Conservation (phyloP, 2,329 filamentous ascomycete species). For the Emergomyces africanus region DNA sequence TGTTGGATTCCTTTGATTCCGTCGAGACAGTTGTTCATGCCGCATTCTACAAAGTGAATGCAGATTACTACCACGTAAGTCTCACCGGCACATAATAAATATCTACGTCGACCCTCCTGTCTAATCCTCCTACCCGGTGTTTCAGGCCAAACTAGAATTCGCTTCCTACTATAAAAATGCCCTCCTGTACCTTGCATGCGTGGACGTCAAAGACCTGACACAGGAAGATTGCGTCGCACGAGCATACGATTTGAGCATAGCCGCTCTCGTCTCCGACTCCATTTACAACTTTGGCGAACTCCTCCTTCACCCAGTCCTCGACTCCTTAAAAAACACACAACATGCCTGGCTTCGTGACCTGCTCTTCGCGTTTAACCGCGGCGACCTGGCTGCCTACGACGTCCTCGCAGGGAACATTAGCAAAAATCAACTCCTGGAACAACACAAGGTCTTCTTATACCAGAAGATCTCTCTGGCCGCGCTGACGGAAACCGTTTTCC, state of each 20-base stretch:
- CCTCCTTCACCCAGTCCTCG: slow-evolving; percentile 90
- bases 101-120: not conserved
- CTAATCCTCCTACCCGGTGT: not conserved
- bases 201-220: slow-evolving; percentile 65
- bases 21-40: slow-evolving; percentile 94
- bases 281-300: slow-evolving; percentile 99
- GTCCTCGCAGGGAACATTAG: slow-evolving; percentile 67
- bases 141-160: slow-evolving; percentile 69
- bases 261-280: slow-evolving; percentile 80
- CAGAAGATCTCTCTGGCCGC: slow-evolving; percentile 98
- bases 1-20: slow-evolving; percentile 83
- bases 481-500: slow-evolving; percentile 91
- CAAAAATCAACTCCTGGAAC: slow-evolving; percentile 64
- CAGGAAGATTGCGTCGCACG: slow-evolving; percentile 63
- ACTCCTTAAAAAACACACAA: slow-evolving; percentile 61
- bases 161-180: slow-evolving; percentile 96
- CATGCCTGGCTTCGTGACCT: slow-evolving; percentile 86
- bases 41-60: slow-evolving; percentile 89
- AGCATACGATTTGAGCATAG: slow-evolving; percentile 85
- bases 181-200: slow-evolving; percentile 92
- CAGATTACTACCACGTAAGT: slow-evolving; percentile 75
- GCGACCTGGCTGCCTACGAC: slow-evolving; percentile 80
- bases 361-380: slow-evolving; percentile 95
- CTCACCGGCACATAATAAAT: not conserved
- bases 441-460: slow-evolving; percentile 73